Base-by-base conservation (phyloP, 2,329 filamentous ascomycete genomes). In the Waltergamsia citrina region DNA sequence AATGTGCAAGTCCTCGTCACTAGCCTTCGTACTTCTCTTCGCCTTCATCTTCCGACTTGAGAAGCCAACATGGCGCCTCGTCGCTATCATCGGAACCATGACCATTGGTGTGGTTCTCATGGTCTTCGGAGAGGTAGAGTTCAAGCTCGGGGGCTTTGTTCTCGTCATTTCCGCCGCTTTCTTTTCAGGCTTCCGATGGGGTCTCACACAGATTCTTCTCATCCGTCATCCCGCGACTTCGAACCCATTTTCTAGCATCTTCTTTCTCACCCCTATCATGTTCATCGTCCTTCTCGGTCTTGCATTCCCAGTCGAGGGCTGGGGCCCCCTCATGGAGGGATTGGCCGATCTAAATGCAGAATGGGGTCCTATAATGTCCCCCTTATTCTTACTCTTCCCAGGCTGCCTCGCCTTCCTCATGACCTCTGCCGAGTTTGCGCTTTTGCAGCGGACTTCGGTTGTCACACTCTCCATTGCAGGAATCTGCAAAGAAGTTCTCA, bases 401-500 rank as follows among this genome's bases (percentile, higher is more conserved):
- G 92, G 92, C 14, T 70, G 76, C 24, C 81, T 98, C 34, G 92
- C 92, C 3, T 98, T 98, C 55, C 74, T 87, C 41, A 98, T 98
- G 92, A 96, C 93, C 14, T 78, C 87, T 0, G 88, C 85, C 35
- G 92, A 98, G 59, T 98, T 96, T 54, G 90, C 92, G 34, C 74
- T 98, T 41, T 73, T 98, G 44, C 83, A 95, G 64, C 85, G 92
- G 31, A 96, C 90, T 1, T 93, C 85, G 2, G 92, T 98, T 34
- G 92, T 98, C 33, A 96, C 92, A 0, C 71, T 98, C 29, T 93
- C 84, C 33, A 95, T 98, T 46, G 94, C 88, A 41, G 92, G 92
- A 40, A 96, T 98, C 41, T 96, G 98, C 69, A 98, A 98, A 57
- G 92, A 98, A 62, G 92, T 96, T 26, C 80, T 98, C 36, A 98